Base-by-base conservation (phyloP, 495 filamentous ascomycete species). In the Penicillium taxi region DNA sequence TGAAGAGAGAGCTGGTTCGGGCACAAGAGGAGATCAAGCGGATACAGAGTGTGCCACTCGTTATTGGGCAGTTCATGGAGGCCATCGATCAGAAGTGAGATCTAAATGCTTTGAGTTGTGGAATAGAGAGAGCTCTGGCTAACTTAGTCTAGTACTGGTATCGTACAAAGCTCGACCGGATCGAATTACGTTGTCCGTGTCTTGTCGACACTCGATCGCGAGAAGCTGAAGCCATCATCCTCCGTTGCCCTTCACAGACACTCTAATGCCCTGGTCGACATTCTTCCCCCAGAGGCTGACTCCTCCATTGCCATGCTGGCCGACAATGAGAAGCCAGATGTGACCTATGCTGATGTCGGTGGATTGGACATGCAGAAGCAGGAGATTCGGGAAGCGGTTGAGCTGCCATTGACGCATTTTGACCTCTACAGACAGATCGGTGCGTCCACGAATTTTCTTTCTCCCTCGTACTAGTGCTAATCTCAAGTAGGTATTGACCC, bases 21-120 rank as follows among this genome's bases (percentile, higher is more conserved):
- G 91, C 91, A 47, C 91, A 98, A 61, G 91, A 98, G 63, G 91
- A 98, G 70, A 98, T 98, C 67, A 98, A 98, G 72, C 80, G 91
- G 43, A 98, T 98, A 59, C 91, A 98, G 63, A 94, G 87, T 62
- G 91, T 98, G 20, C 91, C 91, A 2, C 63, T 98, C 49, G 91
- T 98, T 39, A 98, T 98, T 59, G 91, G 91, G 32, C 91, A 98
- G 67, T 98, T 98, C 61, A 98, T 98, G 91, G 91, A 98, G 66
- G 91, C 91, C 34, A 98, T 98, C 52, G 91, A 98, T 64, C 93
- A 98, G 59, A 98, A 96, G 89, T 96, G 75, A 62, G 74, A 37
- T 28, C 14, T 9, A 15, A 2, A 8, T 28, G 9, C 4, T 16
- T 30, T 34, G 9, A 15, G 4, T 20, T 1, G 9, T 27, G 13